These are phyloP conservation scores for Purpureocillium lavendulum DNA, from an alignment of 2,329 filamentous ascomycete species.

Conservation along the genomic window DNA sequence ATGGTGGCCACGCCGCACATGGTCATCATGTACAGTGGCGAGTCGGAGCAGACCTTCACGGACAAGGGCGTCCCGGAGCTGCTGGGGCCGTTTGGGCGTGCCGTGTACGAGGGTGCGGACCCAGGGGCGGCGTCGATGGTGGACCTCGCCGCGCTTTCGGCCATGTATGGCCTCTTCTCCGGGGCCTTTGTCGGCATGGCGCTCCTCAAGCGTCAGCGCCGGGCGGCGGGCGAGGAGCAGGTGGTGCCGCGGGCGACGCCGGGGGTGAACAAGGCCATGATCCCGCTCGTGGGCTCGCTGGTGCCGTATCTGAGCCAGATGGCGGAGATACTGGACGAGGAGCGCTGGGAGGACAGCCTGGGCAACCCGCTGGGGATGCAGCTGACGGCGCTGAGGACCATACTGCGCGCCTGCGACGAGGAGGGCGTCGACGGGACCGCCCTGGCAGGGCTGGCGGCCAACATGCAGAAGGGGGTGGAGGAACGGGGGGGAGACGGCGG, in stretches of 20 bases:
- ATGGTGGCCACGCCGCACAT: slow-evolving; percentile 8
- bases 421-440: slow-evolving; percentile 10
- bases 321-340: slow-evolving; percentile 12
- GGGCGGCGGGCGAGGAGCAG: background rate
- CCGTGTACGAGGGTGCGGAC: slow-evolving; percentile 10
- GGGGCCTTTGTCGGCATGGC: slow-evolving; percentile 15
- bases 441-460: background rate
- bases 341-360: slow-evolving; percentile 13
- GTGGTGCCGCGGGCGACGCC: background rate
- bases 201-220: slow-evolving; percentile 10
- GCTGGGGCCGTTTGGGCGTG: slow-evolving; percentile 10
- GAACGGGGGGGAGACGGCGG: slow-evolving; percentile 6
- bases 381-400: slow-evolving; percentile 12
- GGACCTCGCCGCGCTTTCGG: slow-evolving; percentile 15
- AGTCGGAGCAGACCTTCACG: slow-evolving; percentile 8
- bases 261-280: slow-evolving; percentile 9
- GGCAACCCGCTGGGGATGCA: slow-evolving; percentile 19
- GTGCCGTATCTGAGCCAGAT: slow-evolving; percentile 10
- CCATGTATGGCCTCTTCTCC: slow-evolving; percentile 18
- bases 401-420: slow-evolving; percentile 14
- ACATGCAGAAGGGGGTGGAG: slow-evolving; percentile 9
- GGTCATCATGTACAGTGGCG: slow-evolving; percentile 13
- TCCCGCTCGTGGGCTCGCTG: slow-evolving; percentile 15
- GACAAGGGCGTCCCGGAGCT: too few relatives aligned
- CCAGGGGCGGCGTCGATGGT: slow-evolving; percentile 12